Base-by-base conservation (phyloP, 2,329 filamentous ascomycete genomes). In the Pseudopyrenochaeta lycopersici region DNA sequence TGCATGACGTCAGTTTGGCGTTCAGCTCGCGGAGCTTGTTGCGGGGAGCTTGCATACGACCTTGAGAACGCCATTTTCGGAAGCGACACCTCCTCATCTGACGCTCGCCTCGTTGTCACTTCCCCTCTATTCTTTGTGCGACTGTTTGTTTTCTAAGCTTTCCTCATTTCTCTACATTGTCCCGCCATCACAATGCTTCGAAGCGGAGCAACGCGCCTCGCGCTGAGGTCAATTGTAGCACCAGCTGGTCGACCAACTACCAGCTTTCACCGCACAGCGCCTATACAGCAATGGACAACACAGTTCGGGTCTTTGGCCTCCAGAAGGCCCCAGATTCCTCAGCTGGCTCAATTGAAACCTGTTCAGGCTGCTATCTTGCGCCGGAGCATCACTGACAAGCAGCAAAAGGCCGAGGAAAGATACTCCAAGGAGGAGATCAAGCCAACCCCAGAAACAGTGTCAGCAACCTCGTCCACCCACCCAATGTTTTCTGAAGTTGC, bases 381-480 rank as follows among this genome's bases (percentile, higher is more conserved):
- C 62, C 82, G 70, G 7, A 63, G 60, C 14, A 56, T 77, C 29
- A 71, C 75, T 32, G 78, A 81, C 56, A 76, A 76, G 51, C 83
- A 90, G 61, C 76, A 72, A 36, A 79, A 88, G 60, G 77, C 77
- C 27, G 88, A 90, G 71, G 80, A 81, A 41, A 78, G 82, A 59
- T 64, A 85, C 7, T 81, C 75, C 11, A 64, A 86, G 42, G 70
- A 85, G 69, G 83, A 83, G 67, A 76, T 92, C n/a, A 70, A 84
- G 52, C 68, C 84, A 2, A 75, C 84, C 23, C 89, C 89, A 0
- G 84, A 85, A 33, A 72, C 78, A 6, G 89, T 92, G 0, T 84
- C 87, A 0, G 75, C 76, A 18, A 80, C 80, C 36, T 92, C 89
- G 11, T 70, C 73, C 3, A 75, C 72, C 4, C 78, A 79, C 53